Evolutionary conservation across 2,329 filamentous ascomycete species (phyloP).

Genomic region (Beauveria caledonica): DNA sequence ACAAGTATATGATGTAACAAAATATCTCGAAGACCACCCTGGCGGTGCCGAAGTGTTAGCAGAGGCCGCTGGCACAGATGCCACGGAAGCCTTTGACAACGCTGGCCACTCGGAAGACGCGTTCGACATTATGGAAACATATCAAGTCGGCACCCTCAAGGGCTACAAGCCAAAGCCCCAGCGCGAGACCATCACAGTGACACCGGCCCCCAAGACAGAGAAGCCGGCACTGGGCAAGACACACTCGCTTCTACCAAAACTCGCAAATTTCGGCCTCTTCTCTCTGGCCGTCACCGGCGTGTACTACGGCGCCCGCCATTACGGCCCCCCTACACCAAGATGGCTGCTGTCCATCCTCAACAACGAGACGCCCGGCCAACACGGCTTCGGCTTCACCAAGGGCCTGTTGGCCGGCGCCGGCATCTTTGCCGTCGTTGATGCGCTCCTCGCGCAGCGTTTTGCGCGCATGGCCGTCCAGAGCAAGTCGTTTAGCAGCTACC

Average conservation of each 20-base stretch:
- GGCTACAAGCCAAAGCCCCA: conserved; percentile 18
- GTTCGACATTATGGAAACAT: conserved; percentile 32
- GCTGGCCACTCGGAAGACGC: conserved; percentile 69
- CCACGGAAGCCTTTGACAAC: conserved; percentile 73
- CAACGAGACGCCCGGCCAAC: conserved; percentile 11
- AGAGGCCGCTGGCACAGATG: conserved; percentile 70
- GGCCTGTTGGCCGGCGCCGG: conserved; percentile 29
- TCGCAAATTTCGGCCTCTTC: conserved; percentile 16
- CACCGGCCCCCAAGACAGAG: not conserved
- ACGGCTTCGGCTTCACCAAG: conserved; percentile 26
- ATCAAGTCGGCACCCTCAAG: conserved; percentile 29
- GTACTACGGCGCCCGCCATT: conserved; percentile 15
- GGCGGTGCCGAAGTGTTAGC: conserved; percentile 72
- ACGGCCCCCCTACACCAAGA: not conserved
- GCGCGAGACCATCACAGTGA: not conserved
- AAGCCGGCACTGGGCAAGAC: not conserved
- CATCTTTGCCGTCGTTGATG: conserved; percentile 24
- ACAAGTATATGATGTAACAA: conserved; percentile 46
- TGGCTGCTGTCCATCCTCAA: conserved; percentile 8
- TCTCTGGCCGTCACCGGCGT: conserved; percentile 16
- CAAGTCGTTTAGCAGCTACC: conserved; percentile 25
- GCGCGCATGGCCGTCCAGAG: conserved; percentile 25
- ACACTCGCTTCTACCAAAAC: not conserved
- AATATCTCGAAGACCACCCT: conserved; percentile 52
- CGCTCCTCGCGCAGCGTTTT: conserved; percentile 22